phyloP scores from a whole-genome alignment of 352 stramenopile genomes.

The Phytophthora macrochlamydospora region DNA sequence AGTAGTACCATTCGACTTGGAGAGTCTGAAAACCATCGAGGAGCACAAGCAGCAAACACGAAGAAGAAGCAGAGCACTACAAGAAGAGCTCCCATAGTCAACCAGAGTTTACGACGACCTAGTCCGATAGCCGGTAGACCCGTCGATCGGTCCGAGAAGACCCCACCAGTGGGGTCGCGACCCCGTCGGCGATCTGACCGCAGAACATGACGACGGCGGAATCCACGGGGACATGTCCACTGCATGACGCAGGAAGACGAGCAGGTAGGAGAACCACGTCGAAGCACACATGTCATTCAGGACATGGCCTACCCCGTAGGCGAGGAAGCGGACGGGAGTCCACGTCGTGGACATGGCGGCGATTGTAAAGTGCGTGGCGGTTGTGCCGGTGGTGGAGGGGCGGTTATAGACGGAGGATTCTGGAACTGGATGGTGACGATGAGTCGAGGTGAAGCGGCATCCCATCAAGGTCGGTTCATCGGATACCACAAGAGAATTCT shows the following conservation, averaged over 20 bases:
- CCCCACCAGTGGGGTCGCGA: slow-evolving; percentile 80
- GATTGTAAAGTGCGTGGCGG: neutral
- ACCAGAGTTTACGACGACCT: slow-evolving; percentile 79
- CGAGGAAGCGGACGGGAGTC: slow-evolving; percentile 62
- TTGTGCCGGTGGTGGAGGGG: slow-evolving; percentile 22
- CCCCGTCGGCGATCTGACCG: slow-evolving; percentile 80
- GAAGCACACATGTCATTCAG: slow-evolving; percentile 90
- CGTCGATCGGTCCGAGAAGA: slow-evolving; percentile 72
- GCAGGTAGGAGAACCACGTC: slow-evolving; percentile 89
- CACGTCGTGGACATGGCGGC: slow-evolving; percentile 37
- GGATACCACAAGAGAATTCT: too few species aligned
- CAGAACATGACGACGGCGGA: slow-evolving; percentile 88
- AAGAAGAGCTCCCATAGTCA: slow-evolving; percentile 66
- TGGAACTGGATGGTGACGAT: neutral
- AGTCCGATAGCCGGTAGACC: slow-evolving; percentile 69
- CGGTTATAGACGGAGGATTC: neutral
- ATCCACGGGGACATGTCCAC: slow-evolving; percentile 73
- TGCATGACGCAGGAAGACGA: slow-evolving; percentile 78
- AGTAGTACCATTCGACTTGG: slow-evolving; percentile 68
- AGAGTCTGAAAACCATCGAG: slow-evolving; percentile 55
- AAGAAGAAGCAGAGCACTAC: slow-evolving; percentile 89
- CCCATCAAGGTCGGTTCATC: neutral
- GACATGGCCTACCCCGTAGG: slow-evolving; percentile 85
- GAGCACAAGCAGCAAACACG: slow-evolving; percentile 73
- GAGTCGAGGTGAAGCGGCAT: neutral